Evolutionary conservation across 2,329 filamentous ascomycete genomes (phyloP), one percentile per base, ranked within the genome.

Genomic region (Penicillium sp.): DNA sequence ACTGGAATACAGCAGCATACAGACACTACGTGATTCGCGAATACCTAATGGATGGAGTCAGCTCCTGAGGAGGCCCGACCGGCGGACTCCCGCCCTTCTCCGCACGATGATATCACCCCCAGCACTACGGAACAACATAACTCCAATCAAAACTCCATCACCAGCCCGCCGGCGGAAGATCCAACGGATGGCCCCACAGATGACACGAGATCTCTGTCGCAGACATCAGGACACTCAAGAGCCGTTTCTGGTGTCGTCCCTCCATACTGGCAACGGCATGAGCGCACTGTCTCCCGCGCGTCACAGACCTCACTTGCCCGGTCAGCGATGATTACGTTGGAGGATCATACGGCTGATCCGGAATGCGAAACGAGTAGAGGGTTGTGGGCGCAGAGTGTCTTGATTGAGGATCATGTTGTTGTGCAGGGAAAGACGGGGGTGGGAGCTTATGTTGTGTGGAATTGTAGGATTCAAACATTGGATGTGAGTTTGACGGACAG

Each of bases 361-460:
- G 73, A 77, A 44, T 81, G 81, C 41, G 82, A 85, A 63, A 81
- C 82, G 19, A 83, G 79, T 65, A 80, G 80, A 41, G 80, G 82
- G 0, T 78, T 87, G 54, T 89, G 86, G 86, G 86, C 86, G 9
- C 82, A 79, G 51, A 80, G 81, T 55, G 86, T 87, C 41, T 77
- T 79, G 7, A 84, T 89, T 52, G 81, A 86, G 55, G 84, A 87
- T 67, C 82, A 86, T 75, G 80, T 83, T 33, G 79, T 88, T 61
- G 81, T 89, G 29, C 80, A 81, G 59, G 86, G 84, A 9, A 81
- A 78, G 51, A 78, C 81, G 4, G 83, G 83, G 6, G 77, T 87
- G 48, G 93, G 93, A n/a, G 90, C 93, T 2, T 99, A 98, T 77
- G 91, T 97, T 1, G 92, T 96, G 8, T 99, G 91, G 90, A 95